phyloP scores from a whole-genome alignment of 2,329 filamentous ascomycete species.

The Diaporthe sp. region DNA sequence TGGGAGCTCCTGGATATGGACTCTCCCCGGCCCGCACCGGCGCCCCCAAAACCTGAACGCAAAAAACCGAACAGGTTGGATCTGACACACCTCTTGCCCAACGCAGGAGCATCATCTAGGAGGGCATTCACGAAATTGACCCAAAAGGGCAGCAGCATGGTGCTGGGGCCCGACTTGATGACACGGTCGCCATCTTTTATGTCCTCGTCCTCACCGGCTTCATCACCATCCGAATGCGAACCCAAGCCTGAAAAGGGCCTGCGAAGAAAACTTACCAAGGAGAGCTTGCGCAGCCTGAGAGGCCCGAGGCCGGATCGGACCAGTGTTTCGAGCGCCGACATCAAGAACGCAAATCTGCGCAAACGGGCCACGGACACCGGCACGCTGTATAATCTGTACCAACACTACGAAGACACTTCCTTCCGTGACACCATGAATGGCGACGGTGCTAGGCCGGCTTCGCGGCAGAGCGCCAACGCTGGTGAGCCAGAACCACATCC shows the following conservation, averaged over 20 bases:
- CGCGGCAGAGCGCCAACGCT: conserved; percentile 10
- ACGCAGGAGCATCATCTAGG: conserved; percentile 47
- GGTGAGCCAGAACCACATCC: conserved; percentile 1
- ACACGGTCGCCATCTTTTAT: conserved; percentile 60
- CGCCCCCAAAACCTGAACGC: conserved; percentile 54
- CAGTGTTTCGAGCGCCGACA: conserved; percentile 22
- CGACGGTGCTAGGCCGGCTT: conserved; percentile 33
- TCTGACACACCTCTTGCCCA: conserved; percentile 59
- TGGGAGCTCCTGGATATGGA: conserved; percentile 63
- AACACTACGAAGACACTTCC: conserved; percentile 71
- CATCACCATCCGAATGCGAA: conserved; percentile 45
- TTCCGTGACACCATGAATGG: conserved; percentile 59
- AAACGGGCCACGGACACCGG: conserved; percentile 49
- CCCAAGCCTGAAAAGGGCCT: conserved; percentile 49
- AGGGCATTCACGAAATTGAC: conserved; percentile 32
- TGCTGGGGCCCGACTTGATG: conserved; percentile 55
- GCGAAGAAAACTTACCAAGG: conserved; percentile 54
- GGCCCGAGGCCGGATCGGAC: not conserved
- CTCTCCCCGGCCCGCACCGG: conserved; percentile 47
- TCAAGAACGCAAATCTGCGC: conserved; percentile 28
- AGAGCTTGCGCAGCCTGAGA: conserved; percentile 48
- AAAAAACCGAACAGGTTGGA: conserved; percentile 66
- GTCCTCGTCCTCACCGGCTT: conserved; percentile 55
- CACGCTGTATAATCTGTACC: conserved; percentile 66
- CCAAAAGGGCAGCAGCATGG: conserved; percentile 45